A percentile compares a stretch with the other conserved stretches of the same genome.
Conservation (phyloP, 192 early-diverging fungal species). For the Linnemannia hyalina region DNA sequence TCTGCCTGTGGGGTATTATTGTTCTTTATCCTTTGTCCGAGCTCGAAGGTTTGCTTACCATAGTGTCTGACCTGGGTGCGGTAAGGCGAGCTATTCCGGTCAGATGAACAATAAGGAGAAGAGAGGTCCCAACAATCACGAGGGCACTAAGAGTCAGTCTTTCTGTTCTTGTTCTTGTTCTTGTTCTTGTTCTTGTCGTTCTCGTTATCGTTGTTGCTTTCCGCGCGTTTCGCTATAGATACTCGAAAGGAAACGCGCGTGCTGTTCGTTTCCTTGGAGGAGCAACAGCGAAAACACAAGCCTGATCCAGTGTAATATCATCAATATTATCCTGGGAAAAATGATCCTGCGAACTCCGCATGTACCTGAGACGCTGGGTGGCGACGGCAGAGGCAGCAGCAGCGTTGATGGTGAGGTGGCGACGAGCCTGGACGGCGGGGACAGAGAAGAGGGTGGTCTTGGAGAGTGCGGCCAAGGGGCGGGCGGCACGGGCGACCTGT, state of each 20-base stretch:
- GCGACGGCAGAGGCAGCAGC: slow-evolving; percentile 37
- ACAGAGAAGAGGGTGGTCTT: slow-evolving; percentile 35
- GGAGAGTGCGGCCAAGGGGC: slow-evolving; percentile 45
- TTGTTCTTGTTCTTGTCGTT: background rate
- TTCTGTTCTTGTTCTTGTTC: background rate
- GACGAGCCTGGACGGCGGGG: slow-evolving; percentile 36
- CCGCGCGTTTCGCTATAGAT: background rate
- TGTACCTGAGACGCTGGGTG: slow-evolving; percentile 51
- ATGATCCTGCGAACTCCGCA: background rate
- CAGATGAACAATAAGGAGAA: background rate
- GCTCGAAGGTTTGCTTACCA: slow-evolving; percentile 22
- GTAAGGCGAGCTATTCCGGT: slow-evolving; percentile 39
- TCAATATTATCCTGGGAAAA: background rate
- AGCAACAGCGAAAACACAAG: background rate
- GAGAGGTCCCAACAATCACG: background rate
- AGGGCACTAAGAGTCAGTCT: background rate
- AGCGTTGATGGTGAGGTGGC: slow-evolving; percentile 52
- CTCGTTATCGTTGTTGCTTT: background rate
- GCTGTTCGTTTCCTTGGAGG: background rate
- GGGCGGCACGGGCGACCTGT: slow-evolving; percentile 42
- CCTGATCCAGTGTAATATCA: background rate
- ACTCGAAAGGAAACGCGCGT: background rate
- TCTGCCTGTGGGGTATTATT: background rate
- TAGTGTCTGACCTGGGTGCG: slow-evolving; percentile 53
- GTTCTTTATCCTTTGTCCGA: background rate